phyloP scores from a whole-genome alignment of 352 stramenopile genomes.

The Phytophthora fragariaefolia region DNA sequence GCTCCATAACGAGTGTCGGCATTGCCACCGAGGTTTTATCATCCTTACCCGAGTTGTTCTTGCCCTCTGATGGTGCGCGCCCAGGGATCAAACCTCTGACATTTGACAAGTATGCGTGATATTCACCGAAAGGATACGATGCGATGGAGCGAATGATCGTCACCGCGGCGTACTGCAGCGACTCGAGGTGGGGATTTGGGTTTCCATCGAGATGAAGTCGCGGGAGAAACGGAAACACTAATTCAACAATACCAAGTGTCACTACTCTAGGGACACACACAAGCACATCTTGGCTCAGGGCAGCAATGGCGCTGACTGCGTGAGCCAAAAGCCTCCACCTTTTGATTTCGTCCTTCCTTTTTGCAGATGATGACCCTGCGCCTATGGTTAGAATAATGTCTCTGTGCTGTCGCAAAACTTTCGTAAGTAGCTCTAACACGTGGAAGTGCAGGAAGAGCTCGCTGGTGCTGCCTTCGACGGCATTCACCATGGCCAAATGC shows the following conservation, averaged over 20 bases:
- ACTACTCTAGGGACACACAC: constrained; percentile 65
- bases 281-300: constrained; percentile 67
- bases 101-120: constrained; percentile 44
- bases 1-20: constrained; percentile 45
- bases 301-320: constrained; percentile 56
- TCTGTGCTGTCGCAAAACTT: constrained; percentile 32
- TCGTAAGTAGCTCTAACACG: constrained; percentile 57
- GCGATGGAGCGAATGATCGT: constrained; percentile 58
- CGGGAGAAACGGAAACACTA: constrained; percentile 46
- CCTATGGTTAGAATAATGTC: constrained; percentile 13
- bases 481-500: constrained; percentile 58
- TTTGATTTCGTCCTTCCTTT: constrained; percentile 32
- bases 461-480: constrained; percentile 66
- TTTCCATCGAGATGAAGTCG: constrained; percentile 10
- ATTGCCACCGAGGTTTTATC: neutral
- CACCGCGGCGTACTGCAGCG: constrained; percentile 59
- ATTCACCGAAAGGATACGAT: constrained; percentile 70
- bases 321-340: constrained; percentile 57
- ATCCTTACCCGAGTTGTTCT: constrained; percentile 15
- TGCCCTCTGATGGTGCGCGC: neutral
- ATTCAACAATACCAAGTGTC: constrained; percentile 43
- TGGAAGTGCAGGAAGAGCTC: constrained; percentile 76
- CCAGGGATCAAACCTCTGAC: constrained; percentile 18
- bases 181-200: constrained; percentile 32
- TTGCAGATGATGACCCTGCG: constrained; percentile 6